Evolutionary conservation across 441 rosid genomes (phyloP), one percentile per base, ranked within the genome.

Genomic region (Macaranga tanarius): DNA sequence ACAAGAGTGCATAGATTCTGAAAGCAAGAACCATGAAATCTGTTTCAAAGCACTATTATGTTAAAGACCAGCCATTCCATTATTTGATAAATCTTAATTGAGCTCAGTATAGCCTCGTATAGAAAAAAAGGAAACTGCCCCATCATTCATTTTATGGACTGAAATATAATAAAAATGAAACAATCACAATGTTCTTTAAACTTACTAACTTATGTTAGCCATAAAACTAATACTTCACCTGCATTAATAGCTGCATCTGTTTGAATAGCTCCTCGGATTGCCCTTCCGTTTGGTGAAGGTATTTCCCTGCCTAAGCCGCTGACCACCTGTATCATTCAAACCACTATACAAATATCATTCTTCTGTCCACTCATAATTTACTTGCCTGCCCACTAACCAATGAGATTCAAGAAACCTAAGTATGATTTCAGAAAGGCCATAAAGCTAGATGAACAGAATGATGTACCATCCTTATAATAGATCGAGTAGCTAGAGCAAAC

Each of bases 171-270:
- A 38, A 25, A 69, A 60, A 31, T 26, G 1, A 19, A 60, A 60
- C 20, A 56, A 56, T 9, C 17, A 63, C 11, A 54, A 62, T 10
- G 10, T 4, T 63, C 25, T 31, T 1, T 20, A 4, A 22, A 40
- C 15, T 0, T 44, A 2, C 47, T 25, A 28, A 51, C 28, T 11
- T 70, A 56, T 52, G 25, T 59, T 31, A 44, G n/a, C 23, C 56
- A 7, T 22, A 13, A 72, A 63, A n/a, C 20, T 19, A 42, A 57
- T 20, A 16, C 7, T 56, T 69, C 76, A 88, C 96, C 93, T 2
- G 97, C 85, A 73, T 90, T 90, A 17, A 90, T 92, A 44, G 87
- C 93, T 67, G 95, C 95, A 86, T 94, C 95, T 0, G 97, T 94
- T 77, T 90, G 97, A 28, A 92, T 87, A 65, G 90, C 96, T 71